Evolutionary conservation across 2,329 filamentous ascomycete genomes (phyloP), one percentile per base, ranked within the genome.

Genomic region (Aspergillus sojae): DNA sequence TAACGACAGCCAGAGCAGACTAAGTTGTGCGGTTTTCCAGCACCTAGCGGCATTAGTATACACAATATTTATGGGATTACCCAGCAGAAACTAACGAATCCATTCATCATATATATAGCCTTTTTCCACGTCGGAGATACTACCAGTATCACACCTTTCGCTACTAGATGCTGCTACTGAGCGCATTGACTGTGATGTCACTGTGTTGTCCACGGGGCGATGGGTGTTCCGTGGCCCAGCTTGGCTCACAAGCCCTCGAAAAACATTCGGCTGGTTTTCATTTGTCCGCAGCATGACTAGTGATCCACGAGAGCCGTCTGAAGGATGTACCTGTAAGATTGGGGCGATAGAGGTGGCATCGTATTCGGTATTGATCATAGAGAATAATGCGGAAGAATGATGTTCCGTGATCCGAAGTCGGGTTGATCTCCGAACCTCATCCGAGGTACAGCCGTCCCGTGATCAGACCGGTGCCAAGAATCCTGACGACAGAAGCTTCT

Each of bases 1-100:
- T 64, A 64, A 19, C 67, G 67, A 53, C 73, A 76, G 21, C 63
- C 59, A 1, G 70, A 74, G 41, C 74, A 76, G 46, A 76, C 68
- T 21, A 76, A 52, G 58, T 74, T 72, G 58, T 75, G 73, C 23
- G 70, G 72, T 57, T 67, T 73, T 16, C 73, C 74, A 53, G 67
- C 65, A 52, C 61, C 73, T 76, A 57, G n/a, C 14, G 5, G 23
- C 9, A 26, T 72, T 62, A 70, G 62, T 14, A 60, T 1, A 14
- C 11, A 48, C n/a, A 7, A n/a, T 11, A 54, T 11, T 3, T 23
- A 39, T 16, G 1, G 3, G 23, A 4, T 3, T 21, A 14, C 1
- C 6, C 6, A 34, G 21, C 21, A 2, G 5, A 16, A 11, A 65
- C 70, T 65, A 34, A 75, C 74, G 65, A 34, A 71, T 68, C 74